These are phyloP conservation scores for Trichoderma afroharzianum DNA, from an alignment of 2,329 filamentous ascomycete species.

Conservation along the genomic window DNA sequence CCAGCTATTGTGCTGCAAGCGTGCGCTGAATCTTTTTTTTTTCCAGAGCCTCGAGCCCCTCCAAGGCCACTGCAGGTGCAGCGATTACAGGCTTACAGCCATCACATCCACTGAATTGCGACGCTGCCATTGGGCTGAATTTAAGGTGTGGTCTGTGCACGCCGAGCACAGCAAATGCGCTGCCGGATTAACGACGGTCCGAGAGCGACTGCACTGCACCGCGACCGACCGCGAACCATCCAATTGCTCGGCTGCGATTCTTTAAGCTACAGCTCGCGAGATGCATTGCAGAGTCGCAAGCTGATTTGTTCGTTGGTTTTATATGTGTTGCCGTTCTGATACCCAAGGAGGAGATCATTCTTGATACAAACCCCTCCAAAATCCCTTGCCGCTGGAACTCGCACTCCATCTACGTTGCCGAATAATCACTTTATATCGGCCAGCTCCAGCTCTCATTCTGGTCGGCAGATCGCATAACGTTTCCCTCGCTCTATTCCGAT, in stretches of 20 bases:
- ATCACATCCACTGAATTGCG: not conserved
- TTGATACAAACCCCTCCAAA: not conserved
- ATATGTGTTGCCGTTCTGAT: not conserved
- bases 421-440: not conserved
- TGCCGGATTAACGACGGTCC: slow-evolving; percentile 25
- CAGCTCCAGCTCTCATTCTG: not conserved
- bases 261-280: not conserved
- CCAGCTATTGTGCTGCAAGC: not conserved
- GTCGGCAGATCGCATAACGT: not conserved
- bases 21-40: not conserved
- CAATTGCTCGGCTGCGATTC: not conserved
- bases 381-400: not conserved
- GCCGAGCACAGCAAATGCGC: not conserved
- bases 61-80: not conserved
- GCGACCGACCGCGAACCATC: slow-evolving; percentile 4
- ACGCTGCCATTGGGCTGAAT: slow-evolving; percentile 6
- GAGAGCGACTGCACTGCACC: not conserved
- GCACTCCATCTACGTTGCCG: not conserved
- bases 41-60: slow-evolving; percentile 2
- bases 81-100: not conserved
- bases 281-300: not conserved
- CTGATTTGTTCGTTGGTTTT: not conserved
- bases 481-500: not conserved
- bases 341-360: not conserved
- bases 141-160: slow-evolving; percentile 38